phyloP scores from a whole-genome alignment of 1,284 basidiomycete genomes.

The Cryptococcus maquisensis region DNA sequence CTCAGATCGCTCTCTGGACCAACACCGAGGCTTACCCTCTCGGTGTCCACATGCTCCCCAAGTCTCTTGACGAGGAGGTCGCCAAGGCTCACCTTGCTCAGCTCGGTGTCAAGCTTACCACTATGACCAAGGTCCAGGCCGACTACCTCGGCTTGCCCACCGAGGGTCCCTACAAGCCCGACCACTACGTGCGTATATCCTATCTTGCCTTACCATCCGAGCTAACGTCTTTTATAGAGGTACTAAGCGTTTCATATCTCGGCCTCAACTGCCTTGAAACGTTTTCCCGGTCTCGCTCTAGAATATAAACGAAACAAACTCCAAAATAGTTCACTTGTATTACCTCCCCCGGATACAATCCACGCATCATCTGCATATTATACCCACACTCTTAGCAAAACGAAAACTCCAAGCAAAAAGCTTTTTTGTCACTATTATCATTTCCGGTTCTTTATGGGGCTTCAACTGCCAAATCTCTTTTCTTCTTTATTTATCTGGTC shows the following conservation, averaged over 20 bases:
- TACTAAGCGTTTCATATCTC: constrained; percentile 26
- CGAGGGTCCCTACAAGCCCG: constrained; percentile 88
- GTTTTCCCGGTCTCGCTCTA: constrained; percentile 6
- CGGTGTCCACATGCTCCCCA: constrained; percentile 94
- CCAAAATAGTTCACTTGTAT: neutral
- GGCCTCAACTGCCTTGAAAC: constrained; percentile 32
- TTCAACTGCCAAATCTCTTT: constrained; percentile 25
- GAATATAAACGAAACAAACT: neutral
- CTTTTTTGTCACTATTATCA: constrained; percentile 7
- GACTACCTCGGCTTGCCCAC: constrained; percentile 88
- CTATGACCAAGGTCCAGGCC: constrained; percentile 71
- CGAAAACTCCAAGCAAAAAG: neutral
- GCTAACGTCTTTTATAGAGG: constrained; percentile 15
- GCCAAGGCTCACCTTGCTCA: constrained; percentile 89
- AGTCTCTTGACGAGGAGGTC: constrained; percentile 98
- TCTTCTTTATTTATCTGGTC: neutral
- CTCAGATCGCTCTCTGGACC: constrained; percentile 98
- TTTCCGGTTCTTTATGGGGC: constrained; percentile 14
- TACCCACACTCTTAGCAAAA: constrained; percentile 6
- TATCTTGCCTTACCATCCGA: neutral
- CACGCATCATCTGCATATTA: constrained; percentile 16
- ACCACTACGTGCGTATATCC: constrained; percentile 57
- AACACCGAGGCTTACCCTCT: constrained; percentile 75
- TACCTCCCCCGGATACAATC: constrained; percentile 1
- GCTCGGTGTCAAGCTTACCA: constrained; percentile 91